Evolutionary conservation across 1,284 basidiomycete species (phyloP).

Genomic region (Marasmius oreades): DNA sequence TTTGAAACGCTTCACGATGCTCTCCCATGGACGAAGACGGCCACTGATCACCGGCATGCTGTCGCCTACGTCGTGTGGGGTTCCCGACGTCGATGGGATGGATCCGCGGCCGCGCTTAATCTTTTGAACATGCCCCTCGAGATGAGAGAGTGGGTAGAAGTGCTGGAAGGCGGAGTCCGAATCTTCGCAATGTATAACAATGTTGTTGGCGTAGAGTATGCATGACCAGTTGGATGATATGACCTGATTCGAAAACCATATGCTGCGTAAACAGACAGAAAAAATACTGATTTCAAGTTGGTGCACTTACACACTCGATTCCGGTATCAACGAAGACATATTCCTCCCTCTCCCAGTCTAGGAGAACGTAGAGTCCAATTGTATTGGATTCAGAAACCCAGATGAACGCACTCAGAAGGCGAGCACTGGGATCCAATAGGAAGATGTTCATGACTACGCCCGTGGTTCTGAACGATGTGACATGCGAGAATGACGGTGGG

Average conservation of each 20-base stretch:
- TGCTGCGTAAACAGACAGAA: conserved; percentile 9
- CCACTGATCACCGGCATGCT: conserved; percentile 8
- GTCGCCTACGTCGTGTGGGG: not conserved
- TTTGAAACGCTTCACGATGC: conserved; percentile 12
- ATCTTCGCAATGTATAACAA: conserved; percentile 71
- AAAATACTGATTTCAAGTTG: not conserved
- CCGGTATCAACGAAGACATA: conserved; percentile 71
- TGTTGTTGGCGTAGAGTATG: conserved; percentile 54
- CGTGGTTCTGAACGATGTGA: conserved; percentile 58
- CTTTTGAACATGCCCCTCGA: conserved; percentile 30
- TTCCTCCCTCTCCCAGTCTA: conserved; percentile 60
- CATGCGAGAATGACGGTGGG: conserved; percentile 46
- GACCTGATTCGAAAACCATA: too few species aligned
- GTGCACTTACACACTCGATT: conserved; percentile 56
- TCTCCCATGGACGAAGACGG: conserved; percentile 10
- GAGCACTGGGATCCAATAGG: conserved; percentile 59
- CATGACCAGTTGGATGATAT: conserved; percentile 73
- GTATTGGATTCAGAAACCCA: conserved; percentile 51
- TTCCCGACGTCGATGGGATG: not conserved
- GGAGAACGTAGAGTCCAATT: conserved; percentile 60
- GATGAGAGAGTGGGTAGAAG: conserved; percentile 52
- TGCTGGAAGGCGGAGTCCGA: conserved; percentile 49
- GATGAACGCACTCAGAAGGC: conserved; percentile 64
- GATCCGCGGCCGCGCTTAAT: not conserved
- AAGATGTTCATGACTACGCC: conserved; percentile 76